Percentiles rank a stretch among this genome's conserved stretches.
These are phyloP conservation scores for Kwoniella dejecticola DNA, from an alignment of 768 basidiomycete species.

Conservation along the genomic window DNA sequence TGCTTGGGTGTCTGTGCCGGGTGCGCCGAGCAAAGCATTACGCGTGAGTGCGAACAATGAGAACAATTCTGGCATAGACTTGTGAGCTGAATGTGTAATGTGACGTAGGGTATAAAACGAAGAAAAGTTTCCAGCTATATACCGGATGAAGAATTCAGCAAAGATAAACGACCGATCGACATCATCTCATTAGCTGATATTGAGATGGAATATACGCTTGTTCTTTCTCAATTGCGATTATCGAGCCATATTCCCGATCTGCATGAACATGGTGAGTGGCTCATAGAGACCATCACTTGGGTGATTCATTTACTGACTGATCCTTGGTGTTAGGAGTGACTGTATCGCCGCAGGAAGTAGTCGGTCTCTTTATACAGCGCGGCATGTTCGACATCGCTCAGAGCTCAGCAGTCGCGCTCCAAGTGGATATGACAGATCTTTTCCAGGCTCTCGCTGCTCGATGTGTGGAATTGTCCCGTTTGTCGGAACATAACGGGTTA, in stretches of 20 bases:
- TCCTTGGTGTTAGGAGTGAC: constrained; percentile 26
- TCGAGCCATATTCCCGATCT: constrained; percentile 66
- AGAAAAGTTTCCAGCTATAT: constrained; percentile 72
- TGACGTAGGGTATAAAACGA: constrained; percentile 66
- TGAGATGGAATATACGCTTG: constrained; percentile 62
- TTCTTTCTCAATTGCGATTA: constrained; percentile 76
- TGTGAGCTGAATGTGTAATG: too few species aligned
- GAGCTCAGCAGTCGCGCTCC: constrained; percentile 70
- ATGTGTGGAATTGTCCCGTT: constrained; percentile 69
- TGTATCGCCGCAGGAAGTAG: constrained; percentile 61
- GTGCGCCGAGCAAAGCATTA: constrained; percentile 18
- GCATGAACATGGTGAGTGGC: constrained; percentile 64
- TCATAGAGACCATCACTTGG: neutral
- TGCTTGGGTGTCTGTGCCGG: constrained; percentile 78
- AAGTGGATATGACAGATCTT: constrained; percentile 82
- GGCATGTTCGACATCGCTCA: constrained; percentile 80
- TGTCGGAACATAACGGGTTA: constrained; percentile 49
- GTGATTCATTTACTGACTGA: neutral
- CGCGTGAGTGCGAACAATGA: too few species aligned
- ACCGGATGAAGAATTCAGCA: constrained; percentile 69
- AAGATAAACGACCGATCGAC: constrained; percentile 70
- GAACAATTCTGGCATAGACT: neutral
- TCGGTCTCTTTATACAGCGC: constrained; percentile 74
- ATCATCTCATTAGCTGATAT: constrained; percentile 74
- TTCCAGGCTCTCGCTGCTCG: constrained; percentile 75